Base-by-base conservation (phyloP, 345 rosid genomes). In the Cardamine resedifolia region DNA sequence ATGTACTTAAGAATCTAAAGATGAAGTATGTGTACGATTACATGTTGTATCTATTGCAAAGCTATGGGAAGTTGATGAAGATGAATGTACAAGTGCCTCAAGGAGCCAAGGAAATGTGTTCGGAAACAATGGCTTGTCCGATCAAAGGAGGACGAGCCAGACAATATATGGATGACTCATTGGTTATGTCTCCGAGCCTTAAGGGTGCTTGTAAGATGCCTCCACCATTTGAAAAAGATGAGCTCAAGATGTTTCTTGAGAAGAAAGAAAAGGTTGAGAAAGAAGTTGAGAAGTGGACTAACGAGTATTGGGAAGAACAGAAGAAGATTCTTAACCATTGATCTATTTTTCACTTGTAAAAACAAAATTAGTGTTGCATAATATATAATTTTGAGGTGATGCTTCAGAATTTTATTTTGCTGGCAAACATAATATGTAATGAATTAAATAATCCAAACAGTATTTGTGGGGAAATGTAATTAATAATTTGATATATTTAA, bases 21-120 rank as follows among this genome's bases (percentile, higher is more conserved):
- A 81, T 84, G 81, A 68, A 80, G 15, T 27, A 73, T 11, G 83
- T 86, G 68, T 86, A 83, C 53, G 86, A 79, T 72, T 84, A 83
- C 77, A 81, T 83, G 88, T 80, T 81, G 31, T 79, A 83, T 73
- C 8, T 81, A 4, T 56, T 86, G 20, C 83, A 66, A 8, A 78
- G 77, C 70, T 80, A 80, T 7, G 83, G 82, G 15, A 84, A 83
- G 72, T 81, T 83, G 6, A 45, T 82, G 68, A 81, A 56, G 55
- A 79, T 59, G 70, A 69, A 84, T 60, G 80, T 83, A 19, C 53
- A 33, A 3, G 71, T 81, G 11, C 84, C 86, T 2, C 67, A 77
- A 8, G 74, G 65, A 14, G 87, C 88, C 3, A 71, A 28, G 1
- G 86, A 82, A 70, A 30, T 81, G 18, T 82, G 90, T 64, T 3